Evolutionary conservation across 2,329 filamentous ascomycete species (phyloP).

Genomic region (Neoscytalidium dimidiatum): DNA sequence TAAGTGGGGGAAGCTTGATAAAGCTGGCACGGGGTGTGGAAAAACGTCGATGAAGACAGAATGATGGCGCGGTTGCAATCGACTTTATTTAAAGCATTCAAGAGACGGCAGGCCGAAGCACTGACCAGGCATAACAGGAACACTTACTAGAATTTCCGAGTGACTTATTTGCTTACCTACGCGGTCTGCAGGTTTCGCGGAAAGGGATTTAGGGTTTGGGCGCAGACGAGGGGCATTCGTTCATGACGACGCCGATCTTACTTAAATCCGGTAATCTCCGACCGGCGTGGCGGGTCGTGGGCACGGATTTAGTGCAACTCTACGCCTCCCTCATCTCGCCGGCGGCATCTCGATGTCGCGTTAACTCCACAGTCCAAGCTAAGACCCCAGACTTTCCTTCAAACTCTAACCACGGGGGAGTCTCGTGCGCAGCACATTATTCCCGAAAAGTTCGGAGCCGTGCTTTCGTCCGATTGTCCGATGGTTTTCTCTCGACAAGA

Average conservation of each 20-base stretch:
- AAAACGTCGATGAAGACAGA: not conserved
- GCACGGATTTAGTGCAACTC: not conserved
- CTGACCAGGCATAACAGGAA: not conserved
- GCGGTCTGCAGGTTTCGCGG: not conserved
- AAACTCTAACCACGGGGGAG: too few species aligned
- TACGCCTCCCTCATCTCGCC: too few species aligned
- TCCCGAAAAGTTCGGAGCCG: too few species aligned
- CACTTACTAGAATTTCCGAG: not conserved
- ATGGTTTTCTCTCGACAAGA: too few species aligned
- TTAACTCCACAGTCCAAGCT: too few species aligned
- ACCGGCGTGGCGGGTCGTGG: not conserved
- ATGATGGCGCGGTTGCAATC: not conserved
- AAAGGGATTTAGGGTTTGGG: not conserved
- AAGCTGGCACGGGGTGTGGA: not conserved
- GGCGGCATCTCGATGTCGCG: too few species aligned
- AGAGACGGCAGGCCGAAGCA: not conserved
- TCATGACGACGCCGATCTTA: not conserved
- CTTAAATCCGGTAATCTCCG: constrained; percentile 3
- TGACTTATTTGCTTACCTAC: not conserved
- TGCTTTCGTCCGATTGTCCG: too few species aligned
- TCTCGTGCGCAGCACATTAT: too few species aligned
- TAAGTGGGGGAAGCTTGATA: not conserved
- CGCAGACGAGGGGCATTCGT: too few species aligned
- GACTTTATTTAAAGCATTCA: not conserved
- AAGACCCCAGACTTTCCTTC: too few species aligned